These are phyloP conservation scores for Erodium texanum DNA, from an alignment of 441 rosid genomes.

Conservation along the genomic window DNA sequence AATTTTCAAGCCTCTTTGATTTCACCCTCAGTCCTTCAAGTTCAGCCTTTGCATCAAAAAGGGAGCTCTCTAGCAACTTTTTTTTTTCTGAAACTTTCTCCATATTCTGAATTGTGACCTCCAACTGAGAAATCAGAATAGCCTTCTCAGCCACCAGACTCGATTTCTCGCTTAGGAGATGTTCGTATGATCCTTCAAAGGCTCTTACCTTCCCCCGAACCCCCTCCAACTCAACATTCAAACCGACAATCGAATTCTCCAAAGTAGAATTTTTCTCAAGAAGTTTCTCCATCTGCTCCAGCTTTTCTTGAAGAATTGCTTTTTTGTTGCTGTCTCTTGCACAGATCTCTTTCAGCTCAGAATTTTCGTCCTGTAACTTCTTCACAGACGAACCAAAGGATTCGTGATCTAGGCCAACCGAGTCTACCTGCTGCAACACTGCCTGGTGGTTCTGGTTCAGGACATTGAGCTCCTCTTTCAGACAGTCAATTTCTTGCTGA, in stretches of 20 bases:
- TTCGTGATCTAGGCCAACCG: conserved; percentile 19
- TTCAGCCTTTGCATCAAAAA: conserved; percentile 58
- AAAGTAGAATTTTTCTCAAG: conserved; percentile 52
- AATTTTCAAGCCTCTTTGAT: conserved; percentile 49
- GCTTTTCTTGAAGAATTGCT: conserved; percentile 41
- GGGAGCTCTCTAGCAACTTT: conserved; percentile 55
- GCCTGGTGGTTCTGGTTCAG: conserved; percentile 53
- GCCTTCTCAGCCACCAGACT: conserved; percentile 56
- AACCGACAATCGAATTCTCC: conserved; percentile 76
- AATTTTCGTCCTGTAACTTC: conserved; percentile 55
- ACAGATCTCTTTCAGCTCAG: conserved; percentile 38
- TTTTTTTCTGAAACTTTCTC: conserved; percentile 59
- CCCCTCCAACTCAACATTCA: conserved; percentile 72
- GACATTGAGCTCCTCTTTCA: conserved; percentile 77
- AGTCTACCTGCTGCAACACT: conserved; percentile 61
- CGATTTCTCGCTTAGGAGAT: conserved; percentile 52
- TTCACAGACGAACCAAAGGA: conserved; percentile 44
- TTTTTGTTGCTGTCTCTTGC: conserved; percentile 55
- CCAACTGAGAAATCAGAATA: conserved; percentile 45
- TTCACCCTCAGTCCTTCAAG: conserved; percentile 50
- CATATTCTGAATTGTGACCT: conserved; percentile 40
- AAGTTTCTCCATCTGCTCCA: conserved; percentile 69
- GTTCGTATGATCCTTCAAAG: conserved; percentile 53
- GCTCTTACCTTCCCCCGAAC: conserved; percentile 51
- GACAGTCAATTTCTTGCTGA: conserved; percentile 92